A percentile compares a stretch with the other conserved stretches of the same genome.
These are phyloP conservation scores for Elasticomyces elasticus DNA, from an alignment of 495 filamentous ascomycete species.

Conservation along the genomic window DNA sequence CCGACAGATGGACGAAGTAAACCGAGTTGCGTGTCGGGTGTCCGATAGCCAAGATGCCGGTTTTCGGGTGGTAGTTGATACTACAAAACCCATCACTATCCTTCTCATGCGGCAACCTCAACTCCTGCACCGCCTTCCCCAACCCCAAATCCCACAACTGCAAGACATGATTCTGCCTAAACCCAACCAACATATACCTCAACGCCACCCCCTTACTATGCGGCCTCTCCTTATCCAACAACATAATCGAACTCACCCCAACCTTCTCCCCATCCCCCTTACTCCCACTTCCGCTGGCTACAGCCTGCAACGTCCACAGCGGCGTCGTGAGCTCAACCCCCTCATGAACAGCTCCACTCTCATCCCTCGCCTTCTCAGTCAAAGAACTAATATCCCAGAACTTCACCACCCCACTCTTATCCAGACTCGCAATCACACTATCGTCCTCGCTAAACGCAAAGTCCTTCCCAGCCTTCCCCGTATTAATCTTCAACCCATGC, in stretches of 20 bases:
- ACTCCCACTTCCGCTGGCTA: constrained; percentile 10
- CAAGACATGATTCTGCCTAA: constrained; percentile 98
- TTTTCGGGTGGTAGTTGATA: constrained; percentile 78
- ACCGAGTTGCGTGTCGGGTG: constrained; percentile 96
- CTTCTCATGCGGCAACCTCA: constrained; percentile 90
- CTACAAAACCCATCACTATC: constrained; percentile 96
- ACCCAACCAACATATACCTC: constrained; percentile 89
- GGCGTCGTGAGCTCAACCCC: constrained; percentile 67
- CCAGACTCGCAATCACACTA: constrained; percentile 82
- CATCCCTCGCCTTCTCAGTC: constrained; percentile 44
- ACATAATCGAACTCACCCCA: constrained; percentile 89
- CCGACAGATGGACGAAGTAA: constrained; percentile 90
- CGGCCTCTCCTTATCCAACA: constrained; percentile 88
- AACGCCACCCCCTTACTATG: constrained; percentile 77
- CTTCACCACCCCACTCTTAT: constrained; percentile 87
- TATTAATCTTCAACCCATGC: constrained; percentile 80
- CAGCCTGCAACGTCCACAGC: constrained; percentile 31
- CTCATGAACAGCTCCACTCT: constrained; percentile 37
- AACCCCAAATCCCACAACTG: constrained; percentile 98
- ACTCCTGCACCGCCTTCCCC: constrained; percentile 87
- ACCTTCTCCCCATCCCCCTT: constrained; percentile 69
- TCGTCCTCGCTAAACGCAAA: constrained; percentile 97
- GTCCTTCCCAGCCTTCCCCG: constrained; percentile 96
- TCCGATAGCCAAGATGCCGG: constrained; percentile 86
- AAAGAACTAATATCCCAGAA: constrained; percentile 92